Conservation (phyloP, 2,329 filamentous ascomycete species). For the Ophiocordyceps robertsii region DNA sequence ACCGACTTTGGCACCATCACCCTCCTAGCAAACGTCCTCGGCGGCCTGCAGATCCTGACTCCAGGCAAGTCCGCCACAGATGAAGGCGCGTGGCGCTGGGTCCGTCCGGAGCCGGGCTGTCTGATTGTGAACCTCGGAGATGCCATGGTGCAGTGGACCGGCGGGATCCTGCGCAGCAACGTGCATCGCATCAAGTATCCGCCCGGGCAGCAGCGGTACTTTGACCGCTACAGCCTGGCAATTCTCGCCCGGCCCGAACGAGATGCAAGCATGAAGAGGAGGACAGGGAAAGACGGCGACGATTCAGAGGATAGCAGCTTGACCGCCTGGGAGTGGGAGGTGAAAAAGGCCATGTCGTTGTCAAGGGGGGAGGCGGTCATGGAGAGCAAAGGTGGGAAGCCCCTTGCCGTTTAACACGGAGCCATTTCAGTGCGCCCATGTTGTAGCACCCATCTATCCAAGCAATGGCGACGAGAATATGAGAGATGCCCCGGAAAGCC, state of each 20-base stretch:
- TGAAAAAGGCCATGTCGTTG: not conserved
- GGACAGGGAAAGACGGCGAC: not conserved
- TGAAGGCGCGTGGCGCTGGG: conserved; percentile 9
- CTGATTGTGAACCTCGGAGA: conserved; percentile 10
- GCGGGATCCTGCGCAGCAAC: conserved; percentile 11
- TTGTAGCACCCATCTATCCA: too few species aligned
- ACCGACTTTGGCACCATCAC: conserved; percentile 23
- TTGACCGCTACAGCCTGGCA: not conserved
- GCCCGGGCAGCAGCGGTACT: not conserved
- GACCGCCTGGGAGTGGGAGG: not conserved
- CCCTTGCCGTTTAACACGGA: not conserved
- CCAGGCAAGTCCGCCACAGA: conserved; percentile 6
- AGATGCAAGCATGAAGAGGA: not conserved
- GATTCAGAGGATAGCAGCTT: not conserved
- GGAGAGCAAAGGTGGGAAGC: not conserved
- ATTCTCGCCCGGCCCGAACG: not conserved
- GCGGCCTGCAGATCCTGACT: conserved; percentile 20
- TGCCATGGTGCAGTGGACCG: conserved; percentile 10
- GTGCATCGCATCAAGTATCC: conserved; percentile 10
- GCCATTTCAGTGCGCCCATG: not conserved
- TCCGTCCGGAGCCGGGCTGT: conserved; percentile 9
- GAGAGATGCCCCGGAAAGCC: too few species aligned
- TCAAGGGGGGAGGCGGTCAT: not conserved
- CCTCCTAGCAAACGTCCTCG: conserved; percentile 19
- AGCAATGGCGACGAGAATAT: too few species aligned